Conservation (phyloP, 2,329 filamentous ascomycete genomes). For the Fusarium vanettenii region DNA sequence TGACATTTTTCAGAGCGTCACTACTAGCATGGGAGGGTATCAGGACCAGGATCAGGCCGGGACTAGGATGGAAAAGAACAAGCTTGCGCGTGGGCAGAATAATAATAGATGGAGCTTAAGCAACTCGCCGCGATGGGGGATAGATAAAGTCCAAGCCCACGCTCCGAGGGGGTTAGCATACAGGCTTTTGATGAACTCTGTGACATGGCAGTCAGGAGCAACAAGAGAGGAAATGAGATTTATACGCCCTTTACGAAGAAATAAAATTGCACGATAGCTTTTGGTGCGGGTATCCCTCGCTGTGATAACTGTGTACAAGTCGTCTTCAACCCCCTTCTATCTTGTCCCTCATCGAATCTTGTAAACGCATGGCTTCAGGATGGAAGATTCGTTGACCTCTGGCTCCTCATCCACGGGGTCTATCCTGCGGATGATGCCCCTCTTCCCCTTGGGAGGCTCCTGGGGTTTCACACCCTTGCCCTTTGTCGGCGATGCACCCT, state of each 20-base stretch:
- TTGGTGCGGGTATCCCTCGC: constrained; percentile 29
- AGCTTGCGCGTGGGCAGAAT: constrained; percentile 23
- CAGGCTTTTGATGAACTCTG: constrained; percentile 13
- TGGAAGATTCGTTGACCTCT: constrained; percentile 70
- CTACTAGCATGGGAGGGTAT: constrained; percentile 18
- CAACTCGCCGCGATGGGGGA: constrained; percentile 23
- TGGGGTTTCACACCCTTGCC: constrained; percentile 76
- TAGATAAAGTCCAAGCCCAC: constrained; percentile 36
- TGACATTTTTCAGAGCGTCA: constrained; percentile 14
- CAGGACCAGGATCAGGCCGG: background rate
- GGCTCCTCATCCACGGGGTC: constrained; percentile 68
- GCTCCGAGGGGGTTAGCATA: constrained; percentile 18
- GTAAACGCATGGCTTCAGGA: constrained; percentile 95
- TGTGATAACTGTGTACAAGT: constrained; percentile 16
- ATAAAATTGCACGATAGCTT: constrained; percentile 27
- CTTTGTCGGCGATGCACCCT: constrained; percentile 78
- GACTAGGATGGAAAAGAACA: constrained; percentile 22
- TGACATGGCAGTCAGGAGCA: constrained; percentile 24
- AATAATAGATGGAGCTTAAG: constrained; percentile 37
- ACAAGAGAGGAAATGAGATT: constrained; percentile 33
- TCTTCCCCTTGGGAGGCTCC: constrained; percentile 67
- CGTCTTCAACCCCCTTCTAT: background rate
- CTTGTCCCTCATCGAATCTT: constrained; percentile 75
- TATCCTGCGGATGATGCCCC: constrained; percentile 65
- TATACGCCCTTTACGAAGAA: constrained; percentile 28